A percentile compares a stretch with the other conserved stretches of the same genome.
phyloP scores from a whole-genome alignment of 768 basidiomycete genomes.

The Suillus clintonianus region DNA sequence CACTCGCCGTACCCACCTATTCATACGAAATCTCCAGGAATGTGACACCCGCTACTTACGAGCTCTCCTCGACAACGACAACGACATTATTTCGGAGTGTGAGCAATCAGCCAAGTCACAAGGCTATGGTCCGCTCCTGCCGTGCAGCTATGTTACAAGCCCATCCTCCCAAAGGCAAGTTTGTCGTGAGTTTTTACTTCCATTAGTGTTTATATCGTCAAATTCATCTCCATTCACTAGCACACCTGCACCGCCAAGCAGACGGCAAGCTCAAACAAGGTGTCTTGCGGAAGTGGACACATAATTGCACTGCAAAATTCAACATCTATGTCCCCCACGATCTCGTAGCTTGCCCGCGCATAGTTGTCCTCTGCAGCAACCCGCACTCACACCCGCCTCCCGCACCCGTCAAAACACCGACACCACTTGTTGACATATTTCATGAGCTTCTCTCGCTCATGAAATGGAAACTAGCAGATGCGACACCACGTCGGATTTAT shows the following conservation, averaged over 20 bases:
- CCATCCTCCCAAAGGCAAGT: neutral
- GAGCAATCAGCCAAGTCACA: neutral
- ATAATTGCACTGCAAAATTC: neutral
- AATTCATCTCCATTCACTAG: too few species aligned
- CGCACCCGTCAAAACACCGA: conserved; percentile 5
- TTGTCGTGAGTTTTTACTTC: neutral
- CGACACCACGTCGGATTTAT: conserved; percentile 28
- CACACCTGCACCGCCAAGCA: neutral
- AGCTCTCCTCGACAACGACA: neutral
- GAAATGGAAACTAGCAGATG: conserved; percentile 29
- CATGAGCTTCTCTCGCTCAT: conserved; percentile 7
- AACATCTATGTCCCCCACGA: conserved; percentile 9
- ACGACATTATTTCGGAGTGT: neutral
- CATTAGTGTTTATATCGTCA: too few species aligned
- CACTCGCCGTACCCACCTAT: neutral
- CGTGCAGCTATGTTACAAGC: neutral
- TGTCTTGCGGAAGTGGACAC: neutral
- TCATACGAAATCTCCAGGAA: neutral
- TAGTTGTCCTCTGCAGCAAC: conserved; percentile 11
- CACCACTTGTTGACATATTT: conserved; percentile 13
- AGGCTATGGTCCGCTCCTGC: neutral
- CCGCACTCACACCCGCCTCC: conserved; percentile 11
- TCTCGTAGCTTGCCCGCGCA: conserved; percentile 5
- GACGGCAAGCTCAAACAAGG: neutral
- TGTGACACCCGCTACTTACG: neutral